phyloP scores from a whole-genome alignment of 495 filamentous ascomycete species.

The Evansstolkia leycettana region DNA sequence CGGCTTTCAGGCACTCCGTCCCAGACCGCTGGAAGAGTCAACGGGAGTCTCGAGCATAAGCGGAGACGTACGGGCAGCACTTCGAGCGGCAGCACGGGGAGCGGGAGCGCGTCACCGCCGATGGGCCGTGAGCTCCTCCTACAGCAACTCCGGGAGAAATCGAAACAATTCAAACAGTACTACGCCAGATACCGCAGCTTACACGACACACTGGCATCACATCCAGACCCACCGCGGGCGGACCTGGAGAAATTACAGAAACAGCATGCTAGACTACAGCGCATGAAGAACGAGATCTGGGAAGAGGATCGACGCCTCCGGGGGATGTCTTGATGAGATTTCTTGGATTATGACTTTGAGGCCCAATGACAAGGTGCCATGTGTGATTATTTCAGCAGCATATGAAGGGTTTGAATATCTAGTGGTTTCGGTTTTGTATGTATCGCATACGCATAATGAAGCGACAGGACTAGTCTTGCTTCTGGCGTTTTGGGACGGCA shows the following conservation, averaged over 20 bases:
- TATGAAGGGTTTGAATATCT: too few relatives aligned
- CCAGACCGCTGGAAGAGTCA: slow-evolving; percentile 13
- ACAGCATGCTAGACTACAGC: slow-evolving; percentile 46
- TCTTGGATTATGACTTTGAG: not conserved
- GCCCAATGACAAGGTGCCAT: not conserved
- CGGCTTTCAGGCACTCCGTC: slow-evolving; percentile 13
- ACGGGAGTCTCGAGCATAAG: slow-evolving; percentile 29
- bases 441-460: too few relatives aligned
- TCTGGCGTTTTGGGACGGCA: too few relatives aligned
- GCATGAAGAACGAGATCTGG: slow-evolving; percentile 59
- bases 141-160: slow-evolving; percentile 38
- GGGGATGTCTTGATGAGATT: slow-evolving; percentile 9
- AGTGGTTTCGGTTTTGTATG: too few relatives aligned
- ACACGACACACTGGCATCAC: slow-evolving; percentile 42
- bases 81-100: slow-evolving; percentile 31
- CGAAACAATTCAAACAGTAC: slow-evolving; percentile 45
- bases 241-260: slow-evolving; percentile 45
- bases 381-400: too few relatives aligned
- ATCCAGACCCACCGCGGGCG: slow-evolving; percentile 38
- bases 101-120: slow-evolving; percentile 32
- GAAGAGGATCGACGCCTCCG: slow-evolving; percentile 26
- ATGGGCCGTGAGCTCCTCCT: slow-evolving; percentile 28
- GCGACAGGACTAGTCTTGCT: too few relatives aligned
- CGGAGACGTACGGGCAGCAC: slow-evolving; percentile 32
- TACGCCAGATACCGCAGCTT: slow-evolving; percentile 53